Conservation (phyloP, 257 asterid genomes). For the Ehretia macrophylla region DNA sequence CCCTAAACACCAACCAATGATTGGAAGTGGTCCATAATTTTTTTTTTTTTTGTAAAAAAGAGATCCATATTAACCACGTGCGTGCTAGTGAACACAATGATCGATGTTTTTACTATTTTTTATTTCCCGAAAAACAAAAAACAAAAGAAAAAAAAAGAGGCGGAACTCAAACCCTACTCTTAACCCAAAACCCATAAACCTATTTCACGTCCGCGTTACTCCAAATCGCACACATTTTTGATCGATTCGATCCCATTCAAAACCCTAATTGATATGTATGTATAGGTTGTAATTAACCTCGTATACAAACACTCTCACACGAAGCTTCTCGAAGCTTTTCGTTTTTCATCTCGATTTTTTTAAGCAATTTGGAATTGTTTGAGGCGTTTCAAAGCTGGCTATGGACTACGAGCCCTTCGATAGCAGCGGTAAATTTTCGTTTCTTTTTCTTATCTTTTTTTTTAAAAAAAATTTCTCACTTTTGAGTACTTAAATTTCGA, state of each 20-base stretch:
- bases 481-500: neutral
- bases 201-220: slow-evolving; percentile 55
- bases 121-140: neutral
- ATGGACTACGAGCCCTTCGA: slow-evolving; percentile 56
- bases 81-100: too few relatives aligned
- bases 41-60: too few relatives aligned
- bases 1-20: too few relatives aligned
- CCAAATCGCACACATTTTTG: slow-evolving; percentile 23
- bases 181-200: slow-evolving; percentile 24
- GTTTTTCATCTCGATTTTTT: slow-evolving; percentile 21
- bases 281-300: slow-evolving; percentile 2
- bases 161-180: slow-evolving; percentile 47
- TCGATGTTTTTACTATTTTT: too few relatives aligned
- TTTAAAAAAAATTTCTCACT: neutral
- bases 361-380: neutral
- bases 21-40: too few relatives aligned
- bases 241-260: slow-evolving; percentile 23
- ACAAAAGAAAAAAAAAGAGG: slow-evolving; percentile 12
- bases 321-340: slow-evolving; percentile 1
- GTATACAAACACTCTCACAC: neutral
- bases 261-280: slow-evolving; percentile 16
- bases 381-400: slow-evolving; percentile 44
- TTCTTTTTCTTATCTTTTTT: neutral
- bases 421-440: slow-evolving; percentile 56
- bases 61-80: too few relatives aligned